phyloP scores from a whole-genome alignment of 768 basidiomycete genomes.

The Peribolospora kevripleyi region DNA sequence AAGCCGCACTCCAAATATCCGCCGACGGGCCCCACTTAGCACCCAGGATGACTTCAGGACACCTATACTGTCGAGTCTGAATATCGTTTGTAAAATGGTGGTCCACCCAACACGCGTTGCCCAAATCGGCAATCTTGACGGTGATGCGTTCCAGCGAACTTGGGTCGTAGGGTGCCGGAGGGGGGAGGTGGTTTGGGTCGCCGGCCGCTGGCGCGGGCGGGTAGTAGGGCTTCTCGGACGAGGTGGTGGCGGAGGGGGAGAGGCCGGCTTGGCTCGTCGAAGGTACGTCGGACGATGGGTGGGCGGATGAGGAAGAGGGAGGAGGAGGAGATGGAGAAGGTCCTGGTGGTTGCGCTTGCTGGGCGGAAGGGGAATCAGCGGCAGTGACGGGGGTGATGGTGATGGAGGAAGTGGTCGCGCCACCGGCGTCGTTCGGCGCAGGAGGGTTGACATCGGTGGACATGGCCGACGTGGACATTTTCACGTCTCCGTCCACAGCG shows the following conservation, averaged over 20 bases:
- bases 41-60: constrained; percentile 90
- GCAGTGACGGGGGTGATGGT: too few relatives aligned
- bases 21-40: constrained; percentile 88
- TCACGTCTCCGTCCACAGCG: constrained; percentile 6
- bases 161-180: constrained; percentile 18
- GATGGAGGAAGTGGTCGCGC: too few relatives aligned
- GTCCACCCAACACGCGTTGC: constrained; percentile 53
- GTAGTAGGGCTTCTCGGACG: constrained; percentile 2
- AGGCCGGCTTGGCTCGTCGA: neutral
- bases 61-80: constrained; percentile 84
- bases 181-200: constrained; percentile 24
- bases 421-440: too few relatives aligned
- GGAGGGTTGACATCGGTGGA: constrained; percentile 15
- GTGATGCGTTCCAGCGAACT: constrained; percentile 45
- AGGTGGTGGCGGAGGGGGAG: neutral
- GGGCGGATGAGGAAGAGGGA: constrained; percentile 1
- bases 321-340: too few relatives aligned
- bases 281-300: neutral
- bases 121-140: constrained; percentile 95
- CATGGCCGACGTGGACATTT: constrained; percentile 16
- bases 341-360: too few relatives aligned
- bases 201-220: constrained; percentile 20
- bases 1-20: constrained; percentile 90
- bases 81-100: constrained; percentile 99
- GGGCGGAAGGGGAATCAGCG: too few relatives aligned